Evolutionary conservation across 257 asterid genomes (phyloP).

Genomic region (Gardenia jasminoides): DNA sequence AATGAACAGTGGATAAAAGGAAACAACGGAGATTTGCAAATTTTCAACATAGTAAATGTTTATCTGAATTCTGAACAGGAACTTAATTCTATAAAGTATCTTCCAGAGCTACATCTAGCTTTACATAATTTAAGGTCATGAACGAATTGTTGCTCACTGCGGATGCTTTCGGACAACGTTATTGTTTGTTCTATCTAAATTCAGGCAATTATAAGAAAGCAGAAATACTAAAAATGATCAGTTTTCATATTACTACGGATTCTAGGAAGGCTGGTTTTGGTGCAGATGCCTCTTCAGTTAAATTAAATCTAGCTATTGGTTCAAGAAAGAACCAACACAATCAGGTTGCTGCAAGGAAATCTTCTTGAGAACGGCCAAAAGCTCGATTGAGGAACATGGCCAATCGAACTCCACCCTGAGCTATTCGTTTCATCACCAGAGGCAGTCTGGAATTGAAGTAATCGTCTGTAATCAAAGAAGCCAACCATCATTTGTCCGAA

Average conservation of each 20-base stretch:
- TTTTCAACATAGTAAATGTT: neutral
- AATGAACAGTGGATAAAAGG: too few species aligned
- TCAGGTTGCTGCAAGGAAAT: slow-evolving; percentile 36
- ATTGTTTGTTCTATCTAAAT: neutral
- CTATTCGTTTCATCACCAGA: slow-evolving; percentile 78
- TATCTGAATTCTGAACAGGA: neutral
- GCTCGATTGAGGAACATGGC: slow-evolving; percentile 74
- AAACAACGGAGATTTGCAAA: too few species aligned
- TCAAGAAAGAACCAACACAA: neutral
- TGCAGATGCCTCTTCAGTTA: neutral
- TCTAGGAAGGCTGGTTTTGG: neutral
- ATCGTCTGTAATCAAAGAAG: slow-evolving; percentile 39
- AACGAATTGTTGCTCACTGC: neutral
- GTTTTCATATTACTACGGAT: neutral
- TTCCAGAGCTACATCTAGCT: neutral
- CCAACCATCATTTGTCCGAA: too few species aligned
- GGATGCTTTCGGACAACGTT: neutral
- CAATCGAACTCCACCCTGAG: slow-evolving; percentile 90
- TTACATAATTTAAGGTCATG: neutral
- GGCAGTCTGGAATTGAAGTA: slow-evolving; percentile 78
- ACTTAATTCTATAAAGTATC: neutral
- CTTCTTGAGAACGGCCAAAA: slow-evolving; percentile 37
- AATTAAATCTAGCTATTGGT: neutral
- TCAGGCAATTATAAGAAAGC: neutral
- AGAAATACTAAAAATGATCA: neutral